Evolutionary conservation across 2,329 filamentous ascomycete genomes (phyloP).

Genomic region (Paraphaeosphaeria sporulosa): DNA sequence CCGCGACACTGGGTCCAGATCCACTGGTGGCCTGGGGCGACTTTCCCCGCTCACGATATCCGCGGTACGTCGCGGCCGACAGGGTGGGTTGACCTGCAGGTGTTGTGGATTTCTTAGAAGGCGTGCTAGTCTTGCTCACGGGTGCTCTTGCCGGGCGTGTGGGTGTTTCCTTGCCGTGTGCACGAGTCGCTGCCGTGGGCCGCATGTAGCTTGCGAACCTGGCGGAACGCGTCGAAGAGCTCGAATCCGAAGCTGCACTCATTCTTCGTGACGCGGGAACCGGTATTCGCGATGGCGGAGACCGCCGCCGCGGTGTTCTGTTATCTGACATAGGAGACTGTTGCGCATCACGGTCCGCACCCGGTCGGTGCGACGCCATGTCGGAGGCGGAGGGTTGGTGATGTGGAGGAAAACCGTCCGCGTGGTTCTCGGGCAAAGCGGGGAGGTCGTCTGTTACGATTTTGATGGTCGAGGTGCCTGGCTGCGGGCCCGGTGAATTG

Average conservation of each 20-base stretch:
- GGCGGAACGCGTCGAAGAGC: slow-evolving; percentile 43
- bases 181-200: slow-evolving; percentile 9
- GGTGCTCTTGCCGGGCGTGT: slow-evolving; percentile 31
- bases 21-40: slow-evolving; percentile 33
- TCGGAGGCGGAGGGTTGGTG: slow-evolving; percentile 32
- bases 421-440: slow-evolving; percentile 9
- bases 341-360: slow-evolving; percentile 22
- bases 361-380: slow-evolving; percentile 23
- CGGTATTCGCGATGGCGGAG: slow-evolving; percentile 45
- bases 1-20: slow-evolving; percentile 37
- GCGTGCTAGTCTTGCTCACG: slow-evolving; percentile 17
- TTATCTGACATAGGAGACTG: slow-evolving; percentile 19
- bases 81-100: slow-evolving; percentile 28
- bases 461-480: slow-evolving; percentile 19
- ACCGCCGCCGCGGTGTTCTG: slow-evolving; percentile 29
- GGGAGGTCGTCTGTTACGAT: slow-evolving; percentile 16
- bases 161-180: slow-evolving; percentile 37
- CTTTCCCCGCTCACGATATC: slow-evolving; percentile 43
- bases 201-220: slow-evolving; percentile 29
- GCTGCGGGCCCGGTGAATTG: slow-evolving; percentile 13
- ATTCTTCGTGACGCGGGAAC: slow-evolving; percentile 37
- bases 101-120: slow-evolving; percentile 15
- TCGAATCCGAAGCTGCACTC: slow-evolving; percentile 46
- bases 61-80: slow-evolving; percentile 41
- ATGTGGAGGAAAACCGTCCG: slow-evolving; percentile 17